phyloP scores from a whole-genome alignment of 139 green algal genomes.

The Coelastrella sp. region DNA sequence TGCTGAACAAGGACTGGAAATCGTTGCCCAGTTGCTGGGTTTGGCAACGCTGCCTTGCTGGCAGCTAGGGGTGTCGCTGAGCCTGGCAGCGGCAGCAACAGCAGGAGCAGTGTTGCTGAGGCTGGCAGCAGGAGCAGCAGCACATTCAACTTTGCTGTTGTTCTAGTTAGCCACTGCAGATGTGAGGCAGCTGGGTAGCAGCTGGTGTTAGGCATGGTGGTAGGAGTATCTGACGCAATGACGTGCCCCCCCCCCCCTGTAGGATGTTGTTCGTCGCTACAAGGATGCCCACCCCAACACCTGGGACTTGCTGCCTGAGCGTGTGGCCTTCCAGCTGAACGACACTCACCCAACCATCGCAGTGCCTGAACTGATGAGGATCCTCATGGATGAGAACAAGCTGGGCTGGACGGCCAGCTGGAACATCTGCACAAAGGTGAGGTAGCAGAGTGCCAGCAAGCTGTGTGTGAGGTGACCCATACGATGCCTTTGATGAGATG shows the following conservation, averaged over 20 bases:
- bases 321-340: constrained; percentile 93
- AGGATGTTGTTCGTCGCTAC: constrained; percentile 79
- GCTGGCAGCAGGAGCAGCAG: too few species aligned
- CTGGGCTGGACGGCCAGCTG: constrained; percentile 91
- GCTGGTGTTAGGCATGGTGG: neutral
- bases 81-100: too few species aligned
- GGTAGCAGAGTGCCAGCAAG: neutral
- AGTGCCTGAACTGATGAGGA: constrained; percentile 96
- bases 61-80: too few species aligned
- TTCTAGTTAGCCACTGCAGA: neutral
- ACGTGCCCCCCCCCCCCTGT: neutral
- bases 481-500: too few species aligned
- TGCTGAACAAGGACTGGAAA: too few species aligned
- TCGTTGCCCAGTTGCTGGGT: too few species aligned
- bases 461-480: too few species aligned
- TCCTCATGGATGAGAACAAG: constrained; percentile 96
- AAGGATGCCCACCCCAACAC: constrained; percentile 69
- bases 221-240: neutral
- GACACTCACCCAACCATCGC: constrained; percentile 99
- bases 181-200: neutral
- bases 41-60: too few species aligned
- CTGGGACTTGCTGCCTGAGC: constrained; percentile 83
- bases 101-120: too few species aligned
- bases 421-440: constrained; percentile 85
- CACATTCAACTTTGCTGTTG: neutral